phyloP scores from a whole-genome alignment of 164 flowering plant species.

The Nelumbo lutea region DNA sequence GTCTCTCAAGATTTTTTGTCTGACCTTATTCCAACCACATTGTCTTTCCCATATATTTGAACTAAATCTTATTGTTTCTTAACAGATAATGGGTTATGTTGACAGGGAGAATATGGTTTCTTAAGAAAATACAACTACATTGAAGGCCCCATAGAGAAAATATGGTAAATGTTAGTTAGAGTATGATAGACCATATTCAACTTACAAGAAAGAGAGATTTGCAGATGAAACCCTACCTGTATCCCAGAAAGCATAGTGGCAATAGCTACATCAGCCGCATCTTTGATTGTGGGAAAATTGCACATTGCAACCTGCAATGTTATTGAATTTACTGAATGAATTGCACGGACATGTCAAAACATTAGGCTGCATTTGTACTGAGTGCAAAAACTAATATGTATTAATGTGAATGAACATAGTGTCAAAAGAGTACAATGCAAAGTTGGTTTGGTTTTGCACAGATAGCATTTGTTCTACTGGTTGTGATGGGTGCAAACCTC shows the following conservation, averaged over 20 bases:
- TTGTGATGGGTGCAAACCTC: no score
- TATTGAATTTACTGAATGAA: background rate
- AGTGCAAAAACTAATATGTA: no score
- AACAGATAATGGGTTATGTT: background rate
- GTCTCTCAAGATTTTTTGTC: no score
- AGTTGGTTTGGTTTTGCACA: no score
- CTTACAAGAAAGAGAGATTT: background rate
- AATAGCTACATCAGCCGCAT: conserved; percentile 99
- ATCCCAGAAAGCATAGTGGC: conserved; percentile 90
- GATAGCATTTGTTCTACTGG: no score
- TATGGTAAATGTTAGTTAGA: background rate
- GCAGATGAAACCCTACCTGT: conserved; percentile 49
- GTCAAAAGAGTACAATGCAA: no score
- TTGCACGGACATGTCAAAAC: background rate
- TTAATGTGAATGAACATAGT: no score
- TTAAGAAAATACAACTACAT: background rate
- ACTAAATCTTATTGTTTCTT: background rate
- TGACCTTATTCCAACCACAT: background rate
- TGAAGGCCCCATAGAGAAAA: background rate
- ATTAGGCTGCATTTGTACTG: no score
- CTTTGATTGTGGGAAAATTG: conserved; percentile 80
- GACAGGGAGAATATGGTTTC: background rate
- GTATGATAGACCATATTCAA: background rate
- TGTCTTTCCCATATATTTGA: background rate
- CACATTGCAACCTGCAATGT: conserved; percentile 87